Conservation (phyloP, 2,329 filamentous ascomycete species). For the Cordyceps cateniannulata region DNA sequence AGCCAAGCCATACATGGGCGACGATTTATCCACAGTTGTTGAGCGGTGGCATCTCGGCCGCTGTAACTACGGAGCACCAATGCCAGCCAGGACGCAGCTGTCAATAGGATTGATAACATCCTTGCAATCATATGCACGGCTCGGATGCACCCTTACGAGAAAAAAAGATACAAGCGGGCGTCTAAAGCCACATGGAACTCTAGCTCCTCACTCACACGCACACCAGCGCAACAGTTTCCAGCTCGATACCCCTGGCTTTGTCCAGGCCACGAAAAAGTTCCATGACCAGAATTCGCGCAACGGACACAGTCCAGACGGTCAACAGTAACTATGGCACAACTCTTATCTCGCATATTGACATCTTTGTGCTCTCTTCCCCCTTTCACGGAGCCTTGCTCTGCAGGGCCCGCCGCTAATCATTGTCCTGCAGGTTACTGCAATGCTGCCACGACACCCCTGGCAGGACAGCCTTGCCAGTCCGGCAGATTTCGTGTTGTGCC, state of each 20-base stretch:
- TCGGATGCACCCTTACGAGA: background rate
- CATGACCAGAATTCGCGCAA: too few relatives aligned
- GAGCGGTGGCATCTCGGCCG: background rate
- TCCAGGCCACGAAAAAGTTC: background rate
- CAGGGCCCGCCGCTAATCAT: background rate
- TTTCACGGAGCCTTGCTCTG: background rate
- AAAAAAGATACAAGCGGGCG: background rate
- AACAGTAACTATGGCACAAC: background rate
- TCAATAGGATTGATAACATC: background rate
- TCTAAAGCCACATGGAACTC: background rate
- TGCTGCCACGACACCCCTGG: background rate
- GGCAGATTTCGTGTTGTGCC: background rate
- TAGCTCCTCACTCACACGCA: background rate
- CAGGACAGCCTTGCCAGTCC: background rate
- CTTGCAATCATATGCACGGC: background rate
- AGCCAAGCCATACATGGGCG: background rate
- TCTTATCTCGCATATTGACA: background rate
- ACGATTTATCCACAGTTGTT: background rate
- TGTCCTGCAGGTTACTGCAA: background rate
- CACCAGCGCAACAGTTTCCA: background rate
- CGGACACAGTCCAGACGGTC: too few relatives aligned
- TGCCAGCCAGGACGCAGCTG: too few relatives aligned
- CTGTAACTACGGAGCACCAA: too few relatives aligned
- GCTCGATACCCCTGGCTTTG: background rate
- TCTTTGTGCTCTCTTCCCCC: background rate